Conservation (phyloP, 2,329 filamentous ascomycete genomes). For the Aspergillus alliaceus region DNA sequence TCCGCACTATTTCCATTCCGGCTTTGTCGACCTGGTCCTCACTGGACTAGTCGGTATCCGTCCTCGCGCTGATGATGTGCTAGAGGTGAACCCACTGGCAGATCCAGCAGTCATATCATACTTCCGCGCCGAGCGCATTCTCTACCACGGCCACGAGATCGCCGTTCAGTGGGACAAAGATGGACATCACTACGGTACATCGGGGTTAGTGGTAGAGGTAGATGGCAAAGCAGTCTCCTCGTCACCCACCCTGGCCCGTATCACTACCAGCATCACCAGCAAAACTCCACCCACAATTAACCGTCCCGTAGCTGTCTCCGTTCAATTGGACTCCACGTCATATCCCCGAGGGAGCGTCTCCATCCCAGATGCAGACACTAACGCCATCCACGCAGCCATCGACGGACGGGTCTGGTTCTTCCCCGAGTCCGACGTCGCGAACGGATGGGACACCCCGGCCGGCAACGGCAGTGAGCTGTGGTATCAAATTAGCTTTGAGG, state of each 20-base stretch:
- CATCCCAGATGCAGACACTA: constrained; percentile 6
- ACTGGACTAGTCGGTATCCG: constrained; percentile 46
- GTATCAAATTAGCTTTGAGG: constrained; percentile 18
- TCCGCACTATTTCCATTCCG: constrained; percentile 49
- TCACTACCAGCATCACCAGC: constrained; percentile 8
- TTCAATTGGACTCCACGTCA: constrained; percentile 12
- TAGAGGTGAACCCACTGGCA: constrained; percentile 44
- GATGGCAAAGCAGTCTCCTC: constrained; percentile 15
- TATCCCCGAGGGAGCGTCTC: constrained; percentile 18
- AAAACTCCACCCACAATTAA: constrained; percentile 4
- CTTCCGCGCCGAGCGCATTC: constrained; percentile 43
- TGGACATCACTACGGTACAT: constrained; percentile 11
- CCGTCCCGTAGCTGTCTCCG: constrained; percentile 14
- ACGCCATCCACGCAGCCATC: constrained; percentile 16
- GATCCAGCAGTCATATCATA: constrained; percentile 32
- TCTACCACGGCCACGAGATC: constrained; percentile 45
- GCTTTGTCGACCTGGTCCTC: constrained; percentile 44
- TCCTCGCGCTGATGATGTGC: constrained; percentile 36
- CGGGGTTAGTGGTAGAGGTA: constrained; percentile 14
- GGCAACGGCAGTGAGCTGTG: constrained; percentile 20
- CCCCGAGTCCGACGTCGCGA: constrained; percentile 14
- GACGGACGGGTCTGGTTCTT: constrained; percentile 22
- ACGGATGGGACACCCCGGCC: constrained; percentile 21
- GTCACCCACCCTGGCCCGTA: constrained; percentile 5
- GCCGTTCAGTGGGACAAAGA: constrained; percentile 43